Evolutionary conservation across 345 rosid species (phyloP).

Genomic region (Brassica rapa): DNA sequence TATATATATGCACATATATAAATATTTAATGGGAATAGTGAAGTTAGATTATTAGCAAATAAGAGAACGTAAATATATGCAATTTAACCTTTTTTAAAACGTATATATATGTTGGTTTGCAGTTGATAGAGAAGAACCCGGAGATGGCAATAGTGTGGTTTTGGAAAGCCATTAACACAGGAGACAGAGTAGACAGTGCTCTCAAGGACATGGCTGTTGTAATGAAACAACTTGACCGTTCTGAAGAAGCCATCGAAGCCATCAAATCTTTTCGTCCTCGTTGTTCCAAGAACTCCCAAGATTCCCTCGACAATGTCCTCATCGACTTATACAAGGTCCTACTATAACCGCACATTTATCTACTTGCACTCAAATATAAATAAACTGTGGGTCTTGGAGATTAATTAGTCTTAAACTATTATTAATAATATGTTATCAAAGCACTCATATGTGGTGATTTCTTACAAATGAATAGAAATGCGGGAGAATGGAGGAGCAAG

Average conservation of each 20-base stretch:
- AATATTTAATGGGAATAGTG: no score
- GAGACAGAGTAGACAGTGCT: not conserved
- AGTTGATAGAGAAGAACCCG: slow-evolving; percentile 79
- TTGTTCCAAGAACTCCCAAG: slow-evolving; percentile 82
- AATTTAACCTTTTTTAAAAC: no score
- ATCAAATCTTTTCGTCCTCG: slow-evolving; percentile 75
- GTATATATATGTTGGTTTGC: not conserved
- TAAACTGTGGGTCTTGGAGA: not conserved
- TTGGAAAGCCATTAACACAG: slow-evolving; percentile 80
- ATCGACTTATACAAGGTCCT: slow-evolving; percentile 89
- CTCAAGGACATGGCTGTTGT: not conserved
- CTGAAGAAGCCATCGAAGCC: slow-evolving; percentile 40
- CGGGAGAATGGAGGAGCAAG: slow-evolving; percentile 79
- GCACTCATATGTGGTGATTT: not conserved
- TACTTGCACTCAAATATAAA: not conserved
- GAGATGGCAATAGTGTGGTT: slow-evolving; percentile 75
- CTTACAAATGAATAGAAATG: slow-evolving; percentile 61
- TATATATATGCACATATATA: no score
- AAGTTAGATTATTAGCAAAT: no score
- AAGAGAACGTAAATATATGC: no score
- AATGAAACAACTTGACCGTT: not conserved
- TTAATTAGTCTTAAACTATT: not conserved
- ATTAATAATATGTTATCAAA: not conserved
- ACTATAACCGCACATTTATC: not conserved
- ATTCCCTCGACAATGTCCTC: slow-evolving; percentile 89